A percentile compares a stretch with the other conserved stretches of the same genome.
These are phyloP conservation scores for Elsinoe necatrix DNA, from an alignment of 2,329 filamentous ascomycete species.

Conservation along the genomic window DNA sequence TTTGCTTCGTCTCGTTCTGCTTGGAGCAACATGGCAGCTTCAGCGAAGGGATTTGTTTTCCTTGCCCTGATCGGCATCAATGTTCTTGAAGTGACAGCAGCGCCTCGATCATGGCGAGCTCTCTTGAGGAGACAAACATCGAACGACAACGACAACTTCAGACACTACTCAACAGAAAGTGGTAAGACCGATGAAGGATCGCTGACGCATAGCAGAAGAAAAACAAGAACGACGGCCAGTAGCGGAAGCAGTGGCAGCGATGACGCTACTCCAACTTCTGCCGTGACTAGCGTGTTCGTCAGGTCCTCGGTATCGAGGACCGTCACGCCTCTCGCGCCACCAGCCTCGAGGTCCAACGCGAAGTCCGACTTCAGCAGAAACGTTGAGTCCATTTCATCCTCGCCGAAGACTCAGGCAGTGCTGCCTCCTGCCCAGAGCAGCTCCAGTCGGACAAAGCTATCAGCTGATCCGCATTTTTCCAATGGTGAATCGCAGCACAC, in stretches of 20 bases:
- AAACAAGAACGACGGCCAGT: neutral
- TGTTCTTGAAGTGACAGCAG: slow-evolving; percentile 4
- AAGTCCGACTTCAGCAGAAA: neutral
- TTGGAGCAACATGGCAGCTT: slow-evolving; percentile 3
- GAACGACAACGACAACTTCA: neutral
- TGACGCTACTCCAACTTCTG: neutral
- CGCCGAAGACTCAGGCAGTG: neutral
- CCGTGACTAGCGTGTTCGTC: neutral
- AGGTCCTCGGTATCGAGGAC: neutral
- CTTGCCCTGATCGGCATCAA: slow-evolving; percentile 9
- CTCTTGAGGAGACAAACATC: slow-evolving; percentile 2
- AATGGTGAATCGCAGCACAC: too few relatives aligned
- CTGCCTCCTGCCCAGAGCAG: too few relatives aligned
- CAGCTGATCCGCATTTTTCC: too few relatives aligned
- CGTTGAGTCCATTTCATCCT: neutral
- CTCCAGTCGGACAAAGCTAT: too few relatives aligned
- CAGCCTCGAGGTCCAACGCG: neutral
- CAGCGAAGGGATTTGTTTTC: neutral
- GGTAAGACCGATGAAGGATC: neutral
- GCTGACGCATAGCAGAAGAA: neutral
- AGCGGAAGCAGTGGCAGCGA: neutral
- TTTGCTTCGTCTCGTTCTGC: neutral
- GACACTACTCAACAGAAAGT: neutral
- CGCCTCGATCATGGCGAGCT: neutral
- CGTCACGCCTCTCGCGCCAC: neutral